Evolutionary conservation across 78 protist species (phyloP).

Genomic region (Creolimax fragrantissima): DNA sequence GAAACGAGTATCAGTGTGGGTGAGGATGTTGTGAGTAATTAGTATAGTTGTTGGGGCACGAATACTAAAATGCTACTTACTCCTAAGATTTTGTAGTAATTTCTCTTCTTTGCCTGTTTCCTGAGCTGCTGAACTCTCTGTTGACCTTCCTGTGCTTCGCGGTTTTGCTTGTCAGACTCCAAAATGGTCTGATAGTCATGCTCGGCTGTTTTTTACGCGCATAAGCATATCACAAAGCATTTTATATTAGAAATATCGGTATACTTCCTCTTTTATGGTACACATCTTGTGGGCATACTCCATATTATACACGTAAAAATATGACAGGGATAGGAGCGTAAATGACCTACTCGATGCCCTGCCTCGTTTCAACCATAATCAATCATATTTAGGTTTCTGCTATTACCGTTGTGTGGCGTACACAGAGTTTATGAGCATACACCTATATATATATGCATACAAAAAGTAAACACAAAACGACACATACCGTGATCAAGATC

Average conservation of each 20-base stretch:
- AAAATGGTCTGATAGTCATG: not conserved
- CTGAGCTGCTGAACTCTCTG: not conserved
- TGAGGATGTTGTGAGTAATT: not conserved
- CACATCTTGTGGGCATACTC: too few relatives aligned
- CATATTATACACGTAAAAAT: too few relatives aligned
- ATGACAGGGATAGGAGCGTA: too few relatives aligned
- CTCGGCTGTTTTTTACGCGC: not conserved
- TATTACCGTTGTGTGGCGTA: too few relatives aligned
- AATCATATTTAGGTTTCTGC: too few relatives aligned
- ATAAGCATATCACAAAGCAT: not conserved
- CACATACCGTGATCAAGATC: not conserved
- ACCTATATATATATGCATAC: not conserved
- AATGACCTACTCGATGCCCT: too few relatives aligned
- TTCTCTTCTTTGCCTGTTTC: not conserved
- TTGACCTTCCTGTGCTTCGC: not conserved
- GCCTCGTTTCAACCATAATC: too few relatives aligned
- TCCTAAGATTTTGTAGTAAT: slow-evolving; percentile 6
- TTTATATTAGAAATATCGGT: too few relatives aligned
- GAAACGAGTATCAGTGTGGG: not conserved
- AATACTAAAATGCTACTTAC: not conserved
- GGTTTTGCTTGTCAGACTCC: not conserved
- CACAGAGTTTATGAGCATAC: too few relatives aligned
- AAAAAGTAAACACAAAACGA: not conserved
- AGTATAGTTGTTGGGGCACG: not conserved
- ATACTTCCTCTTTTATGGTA: too few relatives aligned